phyloP scores from a whole-genome alignment of 441 rosid genomes.

The Mallotus repandus region DNA sequence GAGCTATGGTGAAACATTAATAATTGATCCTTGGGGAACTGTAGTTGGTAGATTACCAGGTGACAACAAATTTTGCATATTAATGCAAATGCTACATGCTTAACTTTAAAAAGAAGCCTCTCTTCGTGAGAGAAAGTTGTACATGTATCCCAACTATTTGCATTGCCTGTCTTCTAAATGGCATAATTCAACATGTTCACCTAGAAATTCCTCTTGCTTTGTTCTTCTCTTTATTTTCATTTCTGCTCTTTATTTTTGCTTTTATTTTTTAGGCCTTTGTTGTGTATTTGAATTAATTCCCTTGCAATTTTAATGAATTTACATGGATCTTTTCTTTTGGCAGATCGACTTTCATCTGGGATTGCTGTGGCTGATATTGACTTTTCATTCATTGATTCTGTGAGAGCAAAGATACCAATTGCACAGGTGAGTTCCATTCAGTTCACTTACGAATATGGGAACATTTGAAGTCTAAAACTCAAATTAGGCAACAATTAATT shows the following conservation, averaged over 20 bases:
- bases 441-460: not conserved
- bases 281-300: not conserved
- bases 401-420: constrained; percentile 78
- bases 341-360: constrained; percentile 81
- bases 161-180: not conserved
- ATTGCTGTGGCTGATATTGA: constrained; percentile 82
- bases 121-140: not conserved
- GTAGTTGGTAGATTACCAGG: constrained; percentile 82
- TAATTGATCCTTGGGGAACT: constrained; percentile 96
- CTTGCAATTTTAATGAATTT: not conserved
- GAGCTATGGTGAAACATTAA: constrained; percentile 81
- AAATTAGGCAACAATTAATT: not conserved
- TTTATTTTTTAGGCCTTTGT: not conserved
- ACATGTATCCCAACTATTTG: not conserved
- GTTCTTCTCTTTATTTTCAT: not conserved
- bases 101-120: not conserved
- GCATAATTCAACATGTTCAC: not conserved
- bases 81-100: not conserved
- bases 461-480: not conserved
- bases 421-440: constrained; percentile 51
- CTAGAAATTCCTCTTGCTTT: not conserved
- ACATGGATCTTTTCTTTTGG: constrained; percentile 18
- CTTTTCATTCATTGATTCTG: constrained; percentile 71
- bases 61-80: constrained; percentile 26
- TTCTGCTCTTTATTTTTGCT: not conserved